phyloP scores from a whole-genome alignment of 2,329 filamentous ascomycete species.

The Fusarium abutilonis region DNA sequence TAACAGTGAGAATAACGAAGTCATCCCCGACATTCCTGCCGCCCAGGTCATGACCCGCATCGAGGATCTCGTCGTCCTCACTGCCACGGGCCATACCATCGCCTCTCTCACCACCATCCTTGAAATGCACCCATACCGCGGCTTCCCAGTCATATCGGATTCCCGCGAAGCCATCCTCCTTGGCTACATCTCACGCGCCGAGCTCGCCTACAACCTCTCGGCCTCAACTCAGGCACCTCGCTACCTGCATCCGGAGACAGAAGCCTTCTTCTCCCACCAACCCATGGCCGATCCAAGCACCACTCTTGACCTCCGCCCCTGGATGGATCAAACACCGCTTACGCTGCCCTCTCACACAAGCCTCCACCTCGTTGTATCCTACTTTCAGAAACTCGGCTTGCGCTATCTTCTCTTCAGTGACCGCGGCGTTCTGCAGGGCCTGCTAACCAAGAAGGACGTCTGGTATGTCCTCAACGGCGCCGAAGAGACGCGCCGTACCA shows the following conservation, averaged over 20 bases:
- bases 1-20: conserved; percentile 79
- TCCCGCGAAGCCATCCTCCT: conserved; percentile 80
- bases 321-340: conserved; percentile 99
- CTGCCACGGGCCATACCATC: conserved; percentile 88
- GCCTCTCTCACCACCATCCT: conserved; percentile 77
- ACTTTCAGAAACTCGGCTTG: conserved; percentile 94
- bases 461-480: conserved; percentile 91
- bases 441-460: conserved; percentile 97
- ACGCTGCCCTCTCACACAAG: conserved; percentile 81
- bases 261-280: conserved; percentile 86
- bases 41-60: conserved; percentile 90
- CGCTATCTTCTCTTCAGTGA: conserved; percentile 91
- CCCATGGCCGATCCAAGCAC: conserved; percentile 79
- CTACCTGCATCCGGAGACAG: conserved; percentile 73
- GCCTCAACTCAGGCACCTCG: conserved; percentile 64
- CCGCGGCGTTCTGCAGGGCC: conserved; percentile 79
- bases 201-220: conserved; percentile 82
- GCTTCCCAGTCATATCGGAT: conserved; percentile 89
- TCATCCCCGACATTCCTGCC: conserved; percentile 84
- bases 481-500: conserved; percentile 66
- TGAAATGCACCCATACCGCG: conserved; percentile 79
- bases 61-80: conserved; percentile 89
- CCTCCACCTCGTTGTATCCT: conserved; percentile 85
- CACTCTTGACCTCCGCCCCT: conserved; percentile 88
- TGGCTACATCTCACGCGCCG: conserved; percentile 92